Evolutionary conservation across 176 grass and related monocot species (phyloP).

Genomic region (Bromus sterilis): DNA sequence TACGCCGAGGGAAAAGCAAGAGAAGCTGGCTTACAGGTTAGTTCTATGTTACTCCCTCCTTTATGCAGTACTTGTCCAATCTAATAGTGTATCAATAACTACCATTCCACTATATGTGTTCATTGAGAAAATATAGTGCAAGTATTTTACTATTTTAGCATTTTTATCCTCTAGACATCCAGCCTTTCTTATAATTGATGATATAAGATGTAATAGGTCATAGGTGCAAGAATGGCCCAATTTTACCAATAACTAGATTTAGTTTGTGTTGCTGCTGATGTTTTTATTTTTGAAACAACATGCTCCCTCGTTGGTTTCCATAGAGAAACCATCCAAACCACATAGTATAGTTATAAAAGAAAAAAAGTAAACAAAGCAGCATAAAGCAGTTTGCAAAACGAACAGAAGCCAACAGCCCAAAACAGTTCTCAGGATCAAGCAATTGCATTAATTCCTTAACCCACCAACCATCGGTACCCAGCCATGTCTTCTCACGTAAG

Average conservation of each 20-base stretch:
- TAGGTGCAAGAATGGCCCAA: neutral
- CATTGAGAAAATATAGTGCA: neutral
- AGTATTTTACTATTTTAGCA: neutral
- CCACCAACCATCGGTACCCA: neutral
- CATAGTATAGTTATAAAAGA: neutral
- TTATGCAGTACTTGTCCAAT: neutral
- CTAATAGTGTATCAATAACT: neutral
- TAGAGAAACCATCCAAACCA: neutral
- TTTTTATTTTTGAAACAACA: neutral
- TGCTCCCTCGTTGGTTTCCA: neutral
- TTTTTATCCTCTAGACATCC: neutral
- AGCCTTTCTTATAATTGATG: neutral
- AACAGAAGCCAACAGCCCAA: neutral
- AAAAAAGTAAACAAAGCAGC: neutral
- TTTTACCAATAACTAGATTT: neutral
- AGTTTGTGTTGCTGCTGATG: neutral
- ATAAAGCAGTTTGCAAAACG: neutral
- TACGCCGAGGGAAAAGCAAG: neutral
- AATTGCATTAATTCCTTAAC: neutral
- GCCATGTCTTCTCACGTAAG: neutral
- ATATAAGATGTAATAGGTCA: neutral
- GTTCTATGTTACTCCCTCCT: neutral
- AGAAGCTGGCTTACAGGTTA: conserved; percentile 6
- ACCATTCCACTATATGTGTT: neutral
- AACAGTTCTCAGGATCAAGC: neutral